These are phyloP conservation scores for Fusarium proliferatum DNA, from an alignment of 2,329 filamentous ascomycete species.

Conservation along the genomic window DNA sequence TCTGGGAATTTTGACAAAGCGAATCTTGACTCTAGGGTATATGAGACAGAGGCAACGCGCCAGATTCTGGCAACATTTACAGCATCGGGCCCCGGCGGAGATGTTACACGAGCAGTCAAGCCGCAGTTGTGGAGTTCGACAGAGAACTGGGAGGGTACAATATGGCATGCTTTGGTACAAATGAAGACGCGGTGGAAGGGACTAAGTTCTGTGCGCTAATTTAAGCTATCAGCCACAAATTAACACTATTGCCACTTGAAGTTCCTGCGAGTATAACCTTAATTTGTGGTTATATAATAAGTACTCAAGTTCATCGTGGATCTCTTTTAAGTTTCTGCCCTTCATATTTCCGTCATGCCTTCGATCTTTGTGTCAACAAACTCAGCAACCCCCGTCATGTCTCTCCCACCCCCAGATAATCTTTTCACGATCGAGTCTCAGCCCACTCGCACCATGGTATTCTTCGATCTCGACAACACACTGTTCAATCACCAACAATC, in stretches of 20 bases:
- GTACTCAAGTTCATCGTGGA: rapidly evolving
- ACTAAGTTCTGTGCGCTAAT: neutral
- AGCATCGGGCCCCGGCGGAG: rapidly evolving
- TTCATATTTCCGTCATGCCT: rapidly evolving
- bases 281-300: rapidly evolving
- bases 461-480: conserved; percentile 25
- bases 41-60: neutral
- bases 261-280: neutral
- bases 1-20: rapidly evolving
- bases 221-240: neutral
- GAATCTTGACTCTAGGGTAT: neutral
- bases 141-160: neutral
- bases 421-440: neutral
- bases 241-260: rapidly evolving
- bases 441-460: rapidly evolving
- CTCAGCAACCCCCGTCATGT: neutral
- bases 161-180: neutral
- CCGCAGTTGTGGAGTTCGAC: neutral
- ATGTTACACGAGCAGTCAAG: rapidly evolving
- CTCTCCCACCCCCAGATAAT: rapidly evolving
- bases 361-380: rapidly evolving
- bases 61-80: neutral
- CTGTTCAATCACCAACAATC: conserved; percentile 16
- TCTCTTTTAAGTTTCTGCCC: rapidly evolving
- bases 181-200: rapidly evolving